These are phyloP conservation scores for Leccinellum rugosiceps DNA, from an alignment of 768 basidiomycete species.

Conservation along the genomic window DNA sequence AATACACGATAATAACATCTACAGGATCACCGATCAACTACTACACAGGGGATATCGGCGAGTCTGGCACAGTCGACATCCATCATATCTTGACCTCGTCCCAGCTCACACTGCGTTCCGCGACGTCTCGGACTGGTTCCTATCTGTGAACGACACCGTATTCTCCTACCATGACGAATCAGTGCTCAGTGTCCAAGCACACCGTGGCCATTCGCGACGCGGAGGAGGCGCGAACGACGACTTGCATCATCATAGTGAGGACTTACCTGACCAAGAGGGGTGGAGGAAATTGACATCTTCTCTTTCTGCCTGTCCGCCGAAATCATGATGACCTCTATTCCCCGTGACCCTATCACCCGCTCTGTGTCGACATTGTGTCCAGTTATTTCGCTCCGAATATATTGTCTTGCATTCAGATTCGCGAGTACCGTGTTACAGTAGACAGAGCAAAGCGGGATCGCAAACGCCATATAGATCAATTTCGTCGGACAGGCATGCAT, in stretches of 20 bases:
- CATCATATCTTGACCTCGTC: neutral
- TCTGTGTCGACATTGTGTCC: neutral
- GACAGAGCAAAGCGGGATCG: conserved; percentile 6
- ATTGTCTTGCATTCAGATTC: conserved; percentile 12
- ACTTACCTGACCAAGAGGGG: neutral
- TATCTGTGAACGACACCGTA: neutral
- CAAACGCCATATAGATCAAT: neutral
- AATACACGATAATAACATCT: too few relatives aligned
- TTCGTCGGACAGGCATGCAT: neutral
- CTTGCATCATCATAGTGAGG: neutral
- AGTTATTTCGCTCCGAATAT: neutral
- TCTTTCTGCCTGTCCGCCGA: neutral
- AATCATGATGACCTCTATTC: neutral
- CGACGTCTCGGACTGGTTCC: neutral
- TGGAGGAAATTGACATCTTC: neutral
- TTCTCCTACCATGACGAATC: neutral
- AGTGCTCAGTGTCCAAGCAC: neutral
- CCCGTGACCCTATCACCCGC: neutral
- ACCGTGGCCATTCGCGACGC: neutral
- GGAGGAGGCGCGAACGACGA: neutral
- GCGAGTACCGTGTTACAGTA: conserved; percentile 18
- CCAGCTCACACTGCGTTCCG: neutral
- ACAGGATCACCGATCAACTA: neutral
- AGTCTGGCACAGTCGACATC: neutral
- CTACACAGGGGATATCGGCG: neutral